Conservation (phyloP, 1,284 basidiomycete species). For the Moniliophthora roreri region DNA sequence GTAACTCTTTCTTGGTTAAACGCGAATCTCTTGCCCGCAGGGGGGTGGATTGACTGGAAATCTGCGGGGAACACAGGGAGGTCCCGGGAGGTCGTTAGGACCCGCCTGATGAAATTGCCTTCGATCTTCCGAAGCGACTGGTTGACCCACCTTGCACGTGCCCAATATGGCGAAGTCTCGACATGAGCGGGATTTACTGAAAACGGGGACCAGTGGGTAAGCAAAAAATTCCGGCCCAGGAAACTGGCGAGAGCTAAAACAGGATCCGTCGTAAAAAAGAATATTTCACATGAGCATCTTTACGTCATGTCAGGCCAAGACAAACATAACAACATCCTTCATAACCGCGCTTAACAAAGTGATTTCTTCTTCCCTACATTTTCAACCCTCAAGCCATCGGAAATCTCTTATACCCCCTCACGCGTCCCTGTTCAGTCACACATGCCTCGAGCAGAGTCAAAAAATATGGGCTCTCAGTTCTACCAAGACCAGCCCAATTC, state of each 20-base stretch:
- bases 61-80: no score
- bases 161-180: constrained; percentile 7
- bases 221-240: constrained; percentile 22
- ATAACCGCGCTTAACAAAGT: constrained; percentile 28
- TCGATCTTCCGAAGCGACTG: no score
- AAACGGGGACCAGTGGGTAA: not conserved
- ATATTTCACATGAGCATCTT: constrained; percentile 27
- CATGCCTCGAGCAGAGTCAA: constrained; percentile 39
- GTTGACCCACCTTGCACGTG: constrained; percentile 6
- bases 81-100: no score
- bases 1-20: no score
- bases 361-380: constrained; percentile 17
- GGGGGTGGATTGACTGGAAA: no score
- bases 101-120: no score
- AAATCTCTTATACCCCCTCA: constrained; percentile 14
- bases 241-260: constrained; percentile 28
- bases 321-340: constrained; percentile 26
- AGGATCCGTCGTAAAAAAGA: constrained; percentile 18
- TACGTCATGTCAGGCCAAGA: constrained; percentile 30
- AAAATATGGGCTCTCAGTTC: constrained; percentile 15
- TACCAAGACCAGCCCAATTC: not conserved
- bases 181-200: constrained; percentile 2
- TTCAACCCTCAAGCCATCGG: constrained; percentile 18
- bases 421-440: constrained; percentile 1
- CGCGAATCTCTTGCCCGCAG: no score